Base-by-base conservation (phyloP, 495 filamentous ascomycete species). In the Tuber calosporum region DNA sequence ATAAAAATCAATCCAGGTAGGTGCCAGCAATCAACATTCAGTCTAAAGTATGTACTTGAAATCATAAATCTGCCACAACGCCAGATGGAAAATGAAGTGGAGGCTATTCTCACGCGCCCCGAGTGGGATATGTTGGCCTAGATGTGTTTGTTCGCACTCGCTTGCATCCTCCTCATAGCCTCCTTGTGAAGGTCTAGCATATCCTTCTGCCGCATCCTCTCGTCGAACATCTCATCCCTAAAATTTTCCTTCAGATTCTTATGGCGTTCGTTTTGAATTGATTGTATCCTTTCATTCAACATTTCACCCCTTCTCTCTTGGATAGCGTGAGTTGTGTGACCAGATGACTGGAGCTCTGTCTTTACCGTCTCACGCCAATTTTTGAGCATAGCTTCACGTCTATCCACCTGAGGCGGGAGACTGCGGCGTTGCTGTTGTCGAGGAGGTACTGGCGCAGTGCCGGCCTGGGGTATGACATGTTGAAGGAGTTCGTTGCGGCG, bases 81-180 rank as follows among this genome's bases (percentile, higher is more conserved):
- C 53, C 53, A 34, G 53, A 30, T 62, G 30, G 30, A 62, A 62
- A 62, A 17, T 13, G 13, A 62, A 62, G 53, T 34, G 4, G 30
- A 62, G 26, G 13, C 53, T 62, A 30, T 34, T 34, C 53, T 34
- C 53, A 15, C 53, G 11, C 11, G 4, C 53, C 13, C 26, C 13
- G 26, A 34, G 53, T 62, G 13, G 30, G 4, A 6, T 13, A 1
- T 45, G 48, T 19, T 30, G n/a, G n/a, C 68, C 70, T 37, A 67
- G 37, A 79, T 76, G 66, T 80, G 76, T 70, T 85, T 84, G 79
- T 89, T 92, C 4, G 90, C 91, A 30, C 84, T 84, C 34, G 88
- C 87, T 83, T 97, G 94, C 90, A 98, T 90, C 81, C 86, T 88
- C 77, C 92, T 85, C 87, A 98, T 86, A 1, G 91, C 93, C 73